These are phyloP conservation scores for Lomentospora prolificans DNA, from an alignment of 2,329 filamentous ascomycete species.

Conservation along the genomic window DNA sequence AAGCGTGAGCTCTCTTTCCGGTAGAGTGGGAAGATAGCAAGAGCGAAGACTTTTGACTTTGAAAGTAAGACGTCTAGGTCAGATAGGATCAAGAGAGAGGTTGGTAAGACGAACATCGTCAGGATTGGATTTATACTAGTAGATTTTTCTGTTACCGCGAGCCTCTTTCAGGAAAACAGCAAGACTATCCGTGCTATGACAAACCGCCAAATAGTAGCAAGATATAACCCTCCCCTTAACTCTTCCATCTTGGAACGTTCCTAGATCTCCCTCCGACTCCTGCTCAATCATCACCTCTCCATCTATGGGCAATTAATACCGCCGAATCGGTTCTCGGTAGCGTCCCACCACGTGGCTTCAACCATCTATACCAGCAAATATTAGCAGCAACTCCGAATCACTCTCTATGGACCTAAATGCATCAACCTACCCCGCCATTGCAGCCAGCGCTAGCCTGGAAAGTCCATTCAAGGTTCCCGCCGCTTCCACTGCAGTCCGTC, in stretches of 20 bases:
- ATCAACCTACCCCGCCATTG: neutral
- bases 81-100: too few species aligned
- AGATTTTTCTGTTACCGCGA: too few species aligned
- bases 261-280: neutral
- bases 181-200: too few species aligned
- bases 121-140: too few species aligned
- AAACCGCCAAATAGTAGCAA: neutral
- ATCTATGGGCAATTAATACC: neutral
- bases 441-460: neutral
- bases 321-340: neutral
- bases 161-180: too few species aligned
- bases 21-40: too few species aligned
- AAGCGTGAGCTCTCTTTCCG: too few species aligned
- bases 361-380: neutral
- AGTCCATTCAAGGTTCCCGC: neutral
- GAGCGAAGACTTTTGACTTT: too few species aligned
- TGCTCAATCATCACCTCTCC: neutral
- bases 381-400: neutral
- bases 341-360: neutral
- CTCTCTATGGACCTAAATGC: neutral
- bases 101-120: too few species aligned
- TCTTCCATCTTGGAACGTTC: neutral
- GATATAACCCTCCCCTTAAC: neutral
- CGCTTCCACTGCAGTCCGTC: neutral
- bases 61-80: too few species aligned